Conservation (phyloP, 306 rosid species). For the Pterocarpus santalinus region DNA sequence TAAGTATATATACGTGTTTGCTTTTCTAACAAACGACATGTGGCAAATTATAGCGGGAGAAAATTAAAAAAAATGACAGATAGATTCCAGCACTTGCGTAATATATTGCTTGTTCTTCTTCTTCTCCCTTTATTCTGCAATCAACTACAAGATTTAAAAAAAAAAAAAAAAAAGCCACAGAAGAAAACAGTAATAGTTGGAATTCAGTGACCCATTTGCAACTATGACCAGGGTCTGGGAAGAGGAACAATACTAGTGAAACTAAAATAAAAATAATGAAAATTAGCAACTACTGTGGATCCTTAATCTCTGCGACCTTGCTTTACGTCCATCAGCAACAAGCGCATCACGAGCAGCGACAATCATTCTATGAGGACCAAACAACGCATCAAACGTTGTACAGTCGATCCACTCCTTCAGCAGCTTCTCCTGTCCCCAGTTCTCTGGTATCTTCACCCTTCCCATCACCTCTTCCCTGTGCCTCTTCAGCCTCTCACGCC, state of each 20-base stretch:
- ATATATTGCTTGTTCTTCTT: background rate
- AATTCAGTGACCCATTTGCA: conserved; percentile 4
- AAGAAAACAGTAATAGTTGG: background rate
- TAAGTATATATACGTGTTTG: no score
- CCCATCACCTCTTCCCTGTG: conserved; percentile 68
- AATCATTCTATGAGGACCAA: conserved; percentile 60
- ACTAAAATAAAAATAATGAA: background rate
- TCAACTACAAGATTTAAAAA: conserved; percentile 5
- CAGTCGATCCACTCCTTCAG: conserved; percentile 69
- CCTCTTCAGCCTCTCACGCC: conserved; percentile 68
- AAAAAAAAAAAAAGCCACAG: background rate
- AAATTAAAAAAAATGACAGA: no score
- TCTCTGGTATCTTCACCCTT: conserved; percentile 62
- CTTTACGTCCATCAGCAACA: conserved; percentile 57
- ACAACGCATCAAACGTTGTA: conserved; percentile 61
- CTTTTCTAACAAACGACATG: no score
- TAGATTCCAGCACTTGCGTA: background rate
- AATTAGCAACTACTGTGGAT: conserved; percentile 51
- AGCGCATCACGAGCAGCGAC: conserved; percentile 78
- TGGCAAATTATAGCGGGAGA: no score
- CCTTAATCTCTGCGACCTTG: conserved; percentile 54
- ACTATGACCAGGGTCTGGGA: background rate
- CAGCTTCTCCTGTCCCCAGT: conserved; percentile 69
- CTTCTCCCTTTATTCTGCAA: conserved; percentile 29
- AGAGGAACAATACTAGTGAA: background rate